Evolutionary conservation across 768 basidiomycete genomes (phyloP).

Genomic region (Leucosporidium scottii): DNA sequence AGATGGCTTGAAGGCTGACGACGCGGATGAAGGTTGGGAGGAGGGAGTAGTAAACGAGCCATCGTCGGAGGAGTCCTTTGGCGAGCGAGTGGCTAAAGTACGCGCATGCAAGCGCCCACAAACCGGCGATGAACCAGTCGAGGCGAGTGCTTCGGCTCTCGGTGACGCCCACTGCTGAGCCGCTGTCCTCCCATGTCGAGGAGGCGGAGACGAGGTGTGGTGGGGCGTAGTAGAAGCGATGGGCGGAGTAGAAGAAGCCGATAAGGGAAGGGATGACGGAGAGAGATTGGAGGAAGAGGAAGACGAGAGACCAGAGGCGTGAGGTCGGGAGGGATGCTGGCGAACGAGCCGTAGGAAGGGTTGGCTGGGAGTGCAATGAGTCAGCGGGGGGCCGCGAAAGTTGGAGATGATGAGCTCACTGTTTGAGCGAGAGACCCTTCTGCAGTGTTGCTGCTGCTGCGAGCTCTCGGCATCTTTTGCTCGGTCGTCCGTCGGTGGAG

Average conservation of each 20-base stretch:
- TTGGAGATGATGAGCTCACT: not conserved
- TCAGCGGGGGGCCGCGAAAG: not conserved
- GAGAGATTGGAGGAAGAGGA: slow-evolving; percentile 29
- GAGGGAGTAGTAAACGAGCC: slow-evolving; percentile 84
- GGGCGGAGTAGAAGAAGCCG: slow-evolving; percentile 32
- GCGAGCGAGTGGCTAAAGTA: slow-evolving; percentile 82
- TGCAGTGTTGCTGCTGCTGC: not conserved
- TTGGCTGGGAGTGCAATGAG: not conserved
- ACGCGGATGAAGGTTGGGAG: slow-evolving; percentile 83
- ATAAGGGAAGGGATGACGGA: slow-evolving; percentile 29
- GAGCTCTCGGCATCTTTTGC: not conserved
- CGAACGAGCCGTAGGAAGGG: not conserved
- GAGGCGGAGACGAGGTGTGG: slow-evolving; percentile 10
- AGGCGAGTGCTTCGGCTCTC: slow-evolving; percentile 20
- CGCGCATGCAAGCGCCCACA: slow-evolving; percentile 45
- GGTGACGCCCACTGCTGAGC: slow-evolving; percentile 6
- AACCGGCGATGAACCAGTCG: slow-evolving; percentile 32
- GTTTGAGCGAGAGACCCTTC: not conserved
- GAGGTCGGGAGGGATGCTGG: slow-evolving; percentile 1
- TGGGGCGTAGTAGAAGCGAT: slow-evolving; percentile 20
- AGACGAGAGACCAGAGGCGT: slow-evolving; percentile 14
- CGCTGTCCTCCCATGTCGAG: slow-evolving; percentile 4
- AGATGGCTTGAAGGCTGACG: slow-evolving; percentile 86
- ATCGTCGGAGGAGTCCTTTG: slow-evolving; percentile 79
- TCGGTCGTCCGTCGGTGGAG: not conserved